A percentile compares a stretch with the other conserved stretches of the same genome.
These are phyloP conservation scores for Fraxinus paxiana DNA, from an alignment of 305 asterid species.

Conservation along the genomic window DNA sequence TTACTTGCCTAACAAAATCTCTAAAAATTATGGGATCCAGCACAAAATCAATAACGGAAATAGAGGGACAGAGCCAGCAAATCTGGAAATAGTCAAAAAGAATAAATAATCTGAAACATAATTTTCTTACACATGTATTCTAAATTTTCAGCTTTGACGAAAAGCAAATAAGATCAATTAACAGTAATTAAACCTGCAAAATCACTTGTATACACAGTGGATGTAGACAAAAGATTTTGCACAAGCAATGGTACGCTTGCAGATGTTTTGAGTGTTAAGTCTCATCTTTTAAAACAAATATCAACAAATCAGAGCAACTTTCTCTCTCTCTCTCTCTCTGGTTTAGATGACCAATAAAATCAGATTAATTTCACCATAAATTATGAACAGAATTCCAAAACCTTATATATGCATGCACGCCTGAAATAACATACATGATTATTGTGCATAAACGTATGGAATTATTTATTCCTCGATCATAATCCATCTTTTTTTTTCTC, in stretches of 20 bases:
- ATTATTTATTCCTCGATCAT: conserved; percentile 4
- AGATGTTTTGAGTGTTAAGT: not conserved
- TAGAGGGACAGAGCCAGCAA: not conserved
- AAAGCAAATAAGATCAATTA: not conserved
- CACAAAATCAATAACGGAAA: conserved; percentile 5
- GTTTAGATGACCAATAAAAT: not conserved
- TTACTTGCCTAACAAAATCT: not conserved
- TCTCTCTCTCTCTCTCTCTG: not conserved
- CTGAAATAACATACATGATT: not conserved
- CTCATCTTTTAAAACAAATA: not conserved
- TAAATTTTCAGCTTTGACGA: not conserved
- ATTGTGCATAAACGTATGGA: conserved; percentile 2
- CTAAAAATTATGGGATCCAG: not conserved
- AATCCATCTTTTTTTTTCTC: not conserved
- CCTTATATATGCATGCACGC: conserved; percentile 17
- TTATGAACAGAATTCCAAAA: conserved; percentile 1
- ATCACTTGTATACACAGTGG: not conserved
- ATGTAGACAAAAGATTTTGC: not conserved
- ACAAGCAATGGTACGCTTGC: not conserved
- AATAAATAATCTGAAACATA: not conserved
- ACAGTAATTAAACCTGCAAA: not conserved
- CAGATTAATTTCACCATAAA: conserved; percentile 4
- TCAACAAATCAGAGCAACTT: not conserved
- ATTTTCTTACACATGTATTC: not conserved
- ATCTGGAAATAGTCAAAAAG: not conserved